A percentile compares a stretch with the other conserved stretches of the same genome.
These are phyloP conservation scores for Vanilla planifolia DNA, from an alignment of 106 monocot species.

Conservation along the genomic window DNA sequence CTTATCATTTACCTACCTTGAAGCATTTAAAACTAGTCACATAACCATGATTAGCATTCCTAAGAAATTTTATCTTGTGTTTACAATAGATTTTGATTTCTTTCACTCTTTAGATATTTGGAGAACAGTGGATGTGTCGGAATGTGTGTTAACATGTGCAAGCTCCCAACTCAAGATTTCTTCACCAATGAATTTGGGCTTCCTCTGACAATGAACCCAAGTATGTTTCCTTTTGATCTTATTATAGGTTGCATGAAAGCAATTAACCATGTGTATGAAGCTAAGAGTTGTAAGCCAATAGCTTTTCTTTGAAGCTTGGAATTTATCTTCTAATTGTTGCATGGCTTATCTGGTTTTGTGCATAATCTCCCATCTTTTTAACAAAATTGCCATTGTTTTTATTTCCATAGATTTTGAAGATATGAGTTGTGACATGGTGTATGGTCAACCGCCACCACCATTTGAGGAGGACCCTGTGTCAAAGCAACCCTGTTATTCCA, in stretches of 20 bases:
- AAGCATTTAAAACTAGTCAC: too few species aligned
- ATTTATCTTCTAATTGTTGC: too few species aligned
- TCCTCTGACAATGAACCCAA: slow-evolving; percentile 95
- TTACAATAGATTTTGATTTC: too few species aligned
- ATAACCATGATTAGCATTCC: too few species aligned
- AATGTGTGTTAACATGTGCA: slow-evolving; percentile 99
- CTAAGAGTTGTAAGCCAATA: too few species aligned
- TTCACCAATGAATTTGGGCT: slow-evolving; percentile 99
- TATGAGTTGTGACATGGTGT: slow-evolving; percentile 99
- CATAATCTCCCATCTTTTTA: too few species aligned
- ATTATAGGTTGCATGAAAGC: too few species aligned
- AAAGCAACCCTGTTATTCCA: slow-evolving; percentile 75
- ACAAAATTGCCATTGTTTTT: background rate
- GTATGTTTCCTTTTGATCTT: slow-evolving; percentile 21
- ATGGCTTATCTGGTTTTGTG: too few species aligned
- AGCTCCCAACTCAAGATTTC: slow-evolving; percentile 91
- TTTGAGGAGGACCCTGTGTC: slow-evolving; percentile 89
- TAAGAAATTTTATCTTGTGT: too few species aligned
- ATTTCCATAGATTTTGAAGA: slow-evolving; percentile 90
- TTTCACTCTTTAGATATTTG: slow-evolving; percentile 90
- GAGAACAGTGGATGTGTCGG: slow-evolving; percentile 96
- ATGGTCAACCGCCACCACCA: slow-evolving; percentile 81
- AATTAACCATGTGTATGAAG: background rate
- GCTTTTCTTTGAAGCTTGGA: too few species aligned
- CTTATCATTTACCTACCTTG: too few species aligned